These are phyloP conservation scores for Dalbergia oliveri DNA, from an alignment of 306 rosid species.

Conservation along the genomic window DNA sequence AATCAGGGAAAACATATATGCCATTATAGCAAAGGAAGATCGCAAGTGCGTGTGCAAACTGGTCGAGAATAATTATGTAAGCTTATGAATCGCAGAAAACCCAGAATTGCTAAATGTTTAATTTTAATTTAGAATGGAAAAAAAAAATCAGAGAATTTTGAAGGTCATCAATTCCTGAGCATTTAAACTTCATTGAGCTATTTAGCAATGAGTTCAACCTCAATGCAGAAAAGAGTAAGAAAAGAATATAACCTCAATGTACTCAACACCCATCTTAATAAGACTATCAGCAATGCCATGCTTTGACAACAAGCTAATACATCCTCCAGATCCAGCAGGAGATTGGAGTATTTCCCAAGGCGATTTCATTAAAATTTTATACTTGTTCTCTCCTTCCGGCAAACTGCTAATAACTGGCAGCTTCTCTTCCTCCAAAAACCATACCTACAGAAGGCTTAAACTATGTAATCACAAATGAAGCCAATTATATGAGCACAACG, in stretches of 20 bases:
- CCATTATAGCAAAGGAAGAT: not conserved
- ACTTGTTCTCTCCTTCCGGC: constrained; percentile 62
- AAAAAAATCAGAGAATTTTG: constrained; percentile 29
- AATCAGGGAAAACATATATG: constrained; percentile 25
- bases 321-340: constrained; percentile 90
- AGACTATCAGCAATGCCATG: constrained; percentile 65
- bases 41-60: not conserved
- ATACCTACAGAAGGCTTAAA: constrained; percentile 61
- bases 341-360: constrained; percentile 93
- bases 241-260: constrained; percentile 70
- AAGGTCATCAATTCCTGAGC: not conserved
- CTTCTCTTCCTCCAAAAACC: constrained; percentile 90
- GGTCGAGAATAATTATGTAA: not conserved
- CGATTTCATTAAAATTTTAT: constrained; percentile 87
- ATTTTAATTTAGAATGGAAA: not conserved
- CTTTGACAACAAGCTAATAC: constrained; percentile 74
- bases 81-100: not conserved
- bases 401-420: constrained; percentile 80
- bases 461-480: constrained; percentile 17
- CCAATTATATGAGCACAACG: constrained; percentile 4
- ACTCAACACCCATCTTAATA: constrained; percentile 73
- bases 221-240: constrained; percentile 15
- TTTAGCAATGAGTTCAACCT: constrained; percentile 26
- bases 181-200: constrained; percentile 24
- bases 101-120: constrained; percentile 13